Evolutionary conservation across 1,284 basidiomycete species (phyloP).

Genomic region (Leccinum pseudoinsigne): DNA sequence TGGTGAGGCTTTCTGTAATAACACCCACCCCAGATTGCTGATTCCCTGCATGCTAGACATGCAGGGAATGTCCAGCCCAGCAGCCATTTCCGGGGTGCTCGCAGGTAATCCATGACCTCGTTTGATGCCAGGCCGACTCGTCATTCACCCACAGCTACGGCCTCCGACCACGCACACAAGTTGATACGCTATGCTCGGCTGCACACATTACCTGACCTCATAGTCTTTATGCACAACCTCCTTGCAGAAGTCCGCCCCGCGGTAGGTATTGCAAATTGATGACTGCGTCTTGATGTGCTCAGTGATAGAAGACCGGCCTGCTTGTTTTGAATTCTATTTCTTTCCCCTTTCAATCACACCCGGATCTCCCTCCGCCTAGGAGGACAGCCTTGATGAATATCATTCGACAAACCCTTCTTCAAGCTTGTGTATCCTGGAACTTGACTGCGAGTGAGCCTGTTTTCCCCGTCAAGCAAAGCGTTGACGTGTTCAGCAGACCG

Average conservation of each 20-base stretch:
- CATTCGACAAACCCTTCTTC: slow-evolving; percentile 53
- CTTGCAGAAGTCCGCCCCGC: slow-evolving; percentile 44
- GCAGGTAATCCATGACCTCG: slow-evolving; percentile 37
- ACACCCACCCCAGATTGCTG: slow-evolving; percentile 5
- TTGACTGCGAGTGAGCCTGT: slow-evolving; percentile 46
- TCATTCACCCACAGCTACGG: slow-evolving; percentile 26
- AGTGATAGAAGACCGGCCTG: slow-evolving; percentile 44
- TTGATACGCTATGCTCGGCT: slow-evolving; percentile 35
- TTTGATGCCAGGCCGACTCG: slow-evolving; percentile 8
- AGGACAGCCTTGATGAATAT: slow-evolving; percentile 47
- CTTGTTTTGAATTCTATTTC: slow-evolving; percentile 67
- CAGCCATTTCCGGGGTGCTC: slow-evolving; percentile 43
- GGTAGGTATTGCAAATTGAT: slow-evolving; percentile 38
- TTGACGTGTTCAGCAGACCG: slow-evolving; percentile 42
- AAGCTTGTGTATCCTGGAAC: slow-evolving; percentile 46
- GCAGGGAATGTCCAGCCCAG: slow-evolving; percentile 62
- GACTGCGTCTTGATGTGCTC: slow-evolving; percentile 11
- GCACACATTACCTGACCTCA: slow-evolving; percentile 52
- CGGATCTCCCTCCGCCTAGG: slow-evolving; percentile 37
- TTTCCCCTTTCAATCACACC: slow-evolving; percentile 57
- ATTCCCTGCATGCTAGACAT: slow-evolving; percentile 42
- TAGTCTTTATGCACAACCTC: slow-evolving; percentile 59
- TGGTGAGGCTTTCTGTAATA: slow-evolving; percentile 42
- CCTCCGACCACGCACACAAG: slow-evolving; percentile 20
- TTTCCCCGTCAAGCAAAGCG: slow-evolving; percentile 1